A percentile compares a stretch with the other conserved stretches of the same genome.
Evolutionary conservation across 176 grass and related monocot genomes (phyloP).

Genomic region (Hyparrhenia diplandra): DNA sequence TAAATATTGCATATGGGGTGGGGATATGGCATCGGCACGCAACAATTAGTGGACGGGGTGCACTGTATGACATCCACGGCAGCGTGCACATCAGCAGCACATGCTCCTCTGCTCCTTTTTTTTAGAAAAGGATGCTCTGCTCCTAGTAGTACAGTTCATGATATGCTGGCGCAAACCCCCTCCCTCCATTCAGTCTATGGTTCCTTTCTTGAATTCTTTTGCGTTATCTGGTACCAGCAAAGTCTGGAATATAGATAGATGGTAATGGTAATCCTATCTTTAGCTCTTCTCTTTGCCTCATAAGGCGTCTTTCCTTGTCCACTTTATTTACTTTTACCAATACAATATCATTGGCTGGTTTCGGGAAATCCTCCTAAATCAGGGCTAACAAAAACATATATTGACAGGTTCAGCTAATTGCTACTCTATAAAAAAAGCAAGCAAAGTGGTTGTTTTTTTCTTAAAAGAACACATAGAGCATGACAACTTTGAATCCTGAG

Average conservation of each 20-base stretch:
- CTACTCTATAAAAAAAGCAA: neutral
- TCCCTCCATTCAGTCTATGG: neutral
- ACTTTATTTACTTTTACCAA: neutral
- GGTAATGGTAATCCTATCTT: conserved; percentile 1
- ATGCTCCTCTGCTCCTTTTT: no score
- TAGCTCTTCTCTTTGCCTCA: neutral
- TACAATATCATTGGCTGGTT: neutral
- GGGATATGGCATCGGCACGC: no score
- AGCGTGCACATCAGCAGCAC: neutral
- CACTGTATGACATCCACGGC: neutral
- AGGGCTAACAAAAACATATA: neutral
- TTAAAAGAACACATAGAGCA: neutral
- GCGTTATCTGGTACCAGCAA: conserved; percentile 24
- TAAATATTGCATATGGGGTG: no score
- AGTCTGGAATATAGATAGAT: neutral
- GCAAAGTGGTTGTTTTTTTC: neutral
- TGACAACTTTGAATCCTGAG: neutral
- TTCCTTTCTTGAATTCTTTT: neutral
- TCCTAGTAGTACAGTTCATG: neutral
- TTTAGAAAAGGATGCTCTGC: no score
- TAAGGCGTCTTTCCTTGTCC: neutral
- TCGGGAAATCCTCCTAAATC: neutral
- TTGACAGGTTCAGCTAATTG: neutral
- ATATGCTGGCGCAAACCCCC: neutral
- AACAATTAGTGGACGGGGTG: neutral